Base-by-base conservation (phyloP, 2,329 filamentous ascomycete species). In the Scedosporium minutisporum region DNA sequence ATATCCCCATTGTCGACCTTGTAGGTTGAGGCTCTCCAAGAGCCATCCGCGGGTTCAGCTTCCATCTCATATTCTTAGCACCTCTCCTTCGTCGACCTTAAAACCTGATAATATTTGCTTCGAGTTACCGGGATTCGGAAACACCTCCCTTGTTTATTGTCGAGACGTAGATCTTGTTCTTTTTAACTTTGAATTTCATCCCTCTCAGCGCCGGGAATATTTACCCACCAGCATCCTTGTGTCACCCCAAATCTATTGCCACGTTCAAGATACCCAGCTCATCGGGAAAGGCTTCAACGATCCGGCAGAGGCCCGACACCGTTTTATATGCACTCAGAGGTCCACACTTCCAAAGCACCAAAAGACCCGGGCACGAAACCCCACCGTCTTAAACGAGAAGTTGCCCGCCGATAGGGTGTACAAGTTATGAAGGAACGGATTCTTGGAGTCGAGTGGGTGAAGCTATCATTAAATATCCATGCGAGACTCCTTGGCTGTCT, bases 401-500 rank as follows among this genome's bases (percentile, higher is more conserved):
- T 63, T 59, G n/a, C 16, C 55, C 4, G 53, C 61, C 3, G 14
- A 21, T 41, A 63, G 59, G 53, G 59, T 41, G 61, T 41, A 63
- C n/a, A 63, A 53, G 61, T 63, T 55, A n/a, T n/a, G n/a, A n/a
- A 33, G 29, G 29, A 33, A 33, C 7, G 29, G 29, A 33, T 33
- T 33, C 29, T 33, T 7, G 6, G 6, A 6, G 29, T 9, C 1
- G 29, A 2, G 29, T 33, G 29, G 29, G 29, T 3, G 29, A 33
- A 9, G 29, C 9, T 33, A 9, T 33, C 6, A 33, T 33, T 33
- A 33, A 33, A 33, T 33, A 33, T 33, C 6, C 29, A 33, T 7
- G 29, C 29, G 6, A 7, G 44, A 9, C 18, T 46, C 7, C 18
- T 46, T n/a, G 14, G 6, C 18, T 16, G 14, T 16, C 12, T 46